phyloP scores from a whole-genome alignment of 2,329 filamentous ascomycete genomes.

The Corynespora cassiicola region DNA sequence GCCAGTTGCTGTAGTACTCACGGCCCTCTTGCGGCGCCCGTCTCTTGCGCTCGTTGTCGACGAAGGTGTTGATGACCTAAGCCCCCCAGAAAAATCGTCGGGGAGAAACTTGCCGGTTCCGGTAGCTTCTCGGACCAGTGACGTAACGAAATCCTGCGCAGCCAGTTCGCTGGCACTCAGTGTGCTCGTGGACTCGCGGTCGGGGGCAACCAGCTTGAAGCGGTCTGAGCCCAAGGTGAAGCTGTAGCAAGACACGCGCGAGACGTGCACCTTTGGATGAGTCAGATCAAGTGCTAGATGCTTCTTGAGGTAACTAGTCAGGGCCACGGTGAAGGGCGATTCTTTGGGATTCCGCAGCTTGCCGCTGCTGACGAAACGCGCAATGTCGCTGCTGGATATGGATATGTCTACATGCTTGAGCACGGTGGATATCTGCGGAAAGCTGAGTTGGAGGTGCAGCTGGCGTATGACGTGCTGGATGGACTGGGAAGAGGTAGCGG shows the following conservation, averaged over 20 bases:
- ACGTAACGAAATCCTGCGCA: constrained; percentile 37
- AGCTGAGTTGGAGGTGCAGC: constrained; percentile 44
- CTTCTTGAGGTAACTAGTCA: constrained; percentile 45
- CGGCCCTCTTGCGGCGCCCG: constrained; percentile 31
- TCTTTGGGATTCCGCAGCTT: constrained; percentile 16
- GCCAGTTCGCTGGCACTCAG: constrained; percentile 39
- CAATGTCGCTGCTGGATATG: constrained; percentile 49
- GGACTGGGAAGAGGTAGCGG: constrained; percentile 31
- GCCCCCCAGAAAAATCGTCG: constrained; percentile 17
- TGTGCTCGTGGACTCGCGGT: too few species aligned
- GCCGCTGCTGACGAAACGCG: constrained; percentile 40
- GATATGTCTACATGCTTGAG: constrained; percentile 53
- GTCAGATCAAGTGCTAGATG: constrained; percentile 51
- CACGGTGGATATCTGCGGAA: constrained; percentile 31
- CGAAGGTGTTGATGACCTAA: constrained; percentile 28
- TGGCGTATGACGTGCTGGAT: constrained; percentile 39
- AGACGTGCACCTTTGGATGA: constrained; percentile 48
- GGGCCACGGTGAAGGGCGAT: constrained; percentile 48
- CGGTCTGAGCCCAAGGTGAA: constrained; percentile 49
- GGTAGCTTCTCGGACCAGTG: constrained; percentile 39
- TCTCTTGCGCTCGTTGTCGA: constrained; percentile 25
- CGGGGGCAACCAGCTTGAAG: constrained; percentile 45
- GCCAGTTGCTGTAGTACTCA: constrained; percentile 26
- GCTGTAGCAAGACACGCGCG: constrained; percentile 49
- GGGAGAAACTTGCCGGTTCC: constrained; percentile 39